Percentiles rank a stretch among this genome's conserved stretches.
These are phyloP conservation scores for Ophiostoma himal-ulmi DNA, from an alignment of 2,329 filamentous ascomycete genomes.

Conservation along the genomic window DNA sequence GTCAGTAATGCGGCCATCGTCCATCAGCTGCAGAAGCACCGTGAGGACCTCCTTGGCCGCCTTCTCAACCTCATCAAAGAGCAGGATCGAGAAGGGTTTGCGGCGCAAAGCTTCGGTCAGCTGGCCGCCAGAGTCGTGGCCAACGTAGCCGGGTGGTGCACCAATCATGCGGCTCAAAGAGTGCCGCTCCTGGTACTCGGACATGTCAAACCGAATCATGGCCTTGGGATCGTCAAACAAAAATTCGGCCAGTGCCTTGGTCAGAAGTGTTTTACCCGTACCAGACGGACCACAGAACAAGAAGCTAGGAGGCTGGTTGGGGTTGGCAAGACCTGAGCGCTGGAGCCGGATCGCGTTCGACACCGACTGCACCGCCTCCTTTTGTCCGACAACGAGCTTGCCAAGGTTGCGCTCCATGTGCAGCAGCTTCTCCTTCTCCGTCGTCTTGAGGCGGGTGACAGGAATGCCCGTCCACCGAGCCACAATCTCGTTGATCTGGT, in stretches of 20 bases:
- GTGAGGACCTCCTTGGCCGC: constrained; percentile 96
- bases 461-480: constrained; percentile 97
- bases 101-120: constrained; percentile 90
- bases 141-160: constrained; percentile 92
- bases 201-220: constrained; percentile 99
- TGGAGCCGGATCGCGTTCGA: constrained; percentile 95
- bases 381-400: constrained; percentile 86
- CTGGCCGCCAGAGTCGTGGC: constrained; percentile 92
- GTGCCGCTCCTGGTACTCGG: constrained; percentile 96
- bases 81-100: constrained; percentile 91
- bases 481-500: constrained; percentile 99
- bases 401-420: constrained; percentile 87
- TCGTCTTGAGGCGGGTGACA: constrained; percentile 85
- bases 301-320: constrained; percentile 96
- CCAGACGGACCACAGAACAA: constrained; percentile 97
- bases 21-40: constrained; percentile 97
- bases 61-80: constrained; percentile 98
- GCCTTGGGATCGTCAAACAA: constrained; percentile 94
- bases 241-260: constrained; percentile 95
- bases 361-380: constrained; percentile 85
- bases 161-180: constrained; percentile 96
- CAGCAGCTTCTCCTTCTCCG: constrained; percentile 97
- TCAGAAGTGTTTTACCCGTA: constrained; percentile 95
- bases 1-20: constrained; percentile 96
- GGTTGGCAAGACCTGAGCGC: constrained; percentile 88